phyloP scores from a whole-genome alignment of 1,284 basidiomycete species.

The Athelia sp. region DNA sequence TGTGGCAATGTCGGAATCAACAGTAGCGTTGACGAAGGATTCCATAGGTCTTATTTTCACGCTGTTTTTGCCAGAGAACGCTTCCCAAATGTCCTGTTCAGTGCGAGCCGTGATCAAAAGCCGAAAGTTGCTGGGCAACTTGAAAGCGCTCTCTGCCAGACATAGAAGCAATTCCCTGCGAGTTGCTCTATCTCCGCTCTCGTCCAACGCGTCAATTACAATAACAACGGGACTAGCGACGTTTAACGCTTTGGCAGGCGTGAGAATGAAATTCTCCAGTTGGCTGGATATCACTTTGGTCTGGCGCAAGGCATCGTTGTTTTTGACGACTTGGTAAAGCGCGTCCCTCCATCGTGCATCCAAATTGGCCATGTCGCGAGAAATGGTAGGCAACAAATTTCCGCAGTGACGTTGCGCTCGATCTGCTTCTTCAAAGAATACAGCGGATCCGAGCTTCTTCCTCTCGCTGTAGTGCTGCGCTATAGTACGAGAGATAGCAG shows the following conservation, averaged over 20 bases:
- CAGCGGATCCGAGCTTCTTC: too few species aligned
- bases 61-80: too few species aligned
- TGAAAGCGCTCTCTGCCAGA: constrained; percentile 2
- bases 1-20: constrained; percentile 16
- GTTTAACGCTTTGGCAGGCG: neutral
- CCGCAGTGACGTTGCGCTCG: too few species aligned
- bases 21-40: constrained; percentile 4
- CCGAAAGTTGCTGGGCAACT: constrained; percentile 8
- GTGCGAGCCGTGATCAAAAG: constrained; percentile 13
- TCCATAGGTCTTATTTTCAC: neutral
- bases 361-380: constrained; percentile 11
- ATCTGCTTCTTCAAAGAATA: too few species aligned
- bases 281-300: neutral
- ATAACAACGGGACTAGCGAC: too few species aligned
- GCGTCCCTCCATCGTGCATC: constrained; percentile 4
- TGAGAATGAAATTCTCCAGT: constrained; percentile 1
- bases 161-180: constrained; percentile 5
- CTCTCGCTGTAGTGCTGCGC: too few species aligned
- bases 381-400: too few species aligned
- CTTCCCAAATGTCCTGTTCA: constrained; percentile 9
- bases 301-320: too few species aligned
- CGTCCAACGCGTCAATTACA: constrained; percentile 15
- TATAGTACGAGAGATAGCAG: too few species aligned
- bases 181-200: constrained; percentile 9
- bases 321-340: too few species aligned